These are phyloP conservation scores for Theobroma cacao DNA, from an alignment of 345 rosid genomes.

Conservation along the genomic window DNA sequence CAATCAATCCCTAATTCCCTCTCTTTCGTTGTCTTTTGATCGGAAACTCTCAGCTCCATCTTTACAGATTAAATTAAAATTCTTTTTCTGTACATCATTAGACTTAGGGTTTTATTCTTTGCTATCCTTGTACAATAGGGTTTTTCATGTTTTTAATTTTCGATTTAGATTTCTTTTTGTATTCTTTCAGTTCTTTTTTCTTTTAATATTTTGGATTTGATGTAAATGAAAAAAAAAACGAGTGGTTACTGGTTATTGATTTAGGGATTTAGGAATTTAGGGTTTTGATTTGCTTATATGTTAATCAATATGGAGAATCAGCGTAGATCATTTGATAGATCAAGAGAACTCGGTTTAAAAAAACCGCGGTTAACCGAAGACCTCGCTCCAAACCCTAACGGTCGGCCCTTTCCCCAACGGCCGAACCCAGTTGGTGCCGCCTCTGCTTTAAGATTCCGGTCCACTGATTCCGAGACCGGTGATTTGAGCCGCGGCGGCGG, in stretches of 20 bases:
- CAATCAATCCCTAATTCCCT: not conserved
- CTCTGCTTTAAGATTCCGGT: constrained; percentile 25
- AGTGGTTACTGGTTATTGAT: not conserved
- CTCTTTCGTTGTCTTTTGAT: not conserved
- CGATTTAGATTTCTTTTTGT: not conserved
- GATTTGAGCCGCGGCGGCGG: constrained; percentile 59
- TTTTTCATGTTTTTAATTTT: not conserved
- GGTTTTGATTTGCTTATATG: constrained; percentile 20
- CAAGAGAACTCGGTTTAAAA: constrained; percentile 64
- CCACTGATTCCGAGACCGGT: constrained; percentile 46
- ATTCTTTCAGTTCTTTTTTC: not conserved
- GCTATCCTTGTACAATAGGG: not conserved
- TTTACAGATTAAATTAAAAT: not conserved
- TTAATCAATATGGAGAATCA: constrained; percentile 62
- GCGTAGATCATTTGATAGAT: constrained; percentile 86
- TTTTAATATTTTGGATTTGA: not conserved
- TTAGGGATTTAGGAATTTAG: constrained; percentile 21
- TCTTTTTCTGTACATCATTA: not conserved
- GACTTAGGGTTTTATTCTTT: constrained; percentile 1
- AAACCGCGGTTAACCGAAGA: constrained; percentile 57
- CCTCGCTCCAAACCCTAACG: constrained; percentile 25
- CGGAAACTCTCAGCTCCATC: not conserved
- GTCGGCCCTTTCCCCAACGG: constrained; percentile 26
- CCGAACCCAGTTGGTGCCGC: constrained; percentile 34
- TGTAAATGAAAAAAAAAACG: not conserved